Percentiles rank a stretch among this genome's conserved stretches.
These are phyloP conservation scores for Ajuga chamaepitys DNA, from an alignment of 257 asterid genomes.

Conservation along the genomic window DNA sequence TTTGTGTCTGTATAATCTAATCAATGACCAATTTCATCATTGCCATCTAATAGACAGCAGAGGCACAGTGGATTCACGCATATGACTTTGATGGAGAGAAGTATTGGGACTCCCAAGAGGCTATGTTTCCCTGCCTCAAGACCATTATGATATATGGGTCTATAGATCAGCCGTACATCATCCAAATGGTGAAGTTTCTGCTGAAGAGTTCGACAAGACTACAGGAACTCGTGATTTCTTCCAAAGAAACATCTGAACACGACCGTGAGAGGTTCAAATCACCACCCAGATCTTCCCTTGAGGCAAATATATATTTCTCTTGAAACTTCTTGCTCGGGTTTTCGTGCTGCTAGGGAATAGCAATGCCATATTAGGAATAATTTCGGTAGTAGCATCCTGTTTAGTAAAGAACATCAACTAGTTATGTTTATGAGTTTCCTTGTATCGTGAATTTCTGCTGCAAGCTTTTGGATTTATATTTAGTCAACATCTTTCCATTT, in stretches of 20 bases:
- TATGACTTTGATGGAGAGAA: too few species aligned
- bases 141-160: background rate
- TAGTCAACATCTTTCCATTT: too few species aligned
- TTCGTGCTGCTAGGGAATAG: background rate
- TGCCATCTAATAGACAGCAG: background rate
- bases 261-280: background rate
- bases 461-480: too few species aligned
- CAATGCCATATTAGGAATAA: too few species aligned
- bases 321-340: background rate
- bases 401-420: too few species aligned
- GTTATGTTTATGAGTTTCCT: too few species aligned
- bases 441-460: too few species aligned
- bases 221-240: background rate
- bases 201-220: background rate
- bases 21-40: too few species aligned
- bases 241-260: background rate
- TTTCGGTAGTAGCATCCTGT: too few species aligned
- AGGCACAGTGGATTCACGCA: too few species aligned
- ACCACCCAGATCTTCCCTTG: slow-evolving; percentile 7
- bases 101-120: background rate
- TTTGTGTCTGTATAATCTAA: background rate
- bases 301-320: background rate
- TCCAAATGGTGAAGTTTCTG: slow-evolving; percentile 3
- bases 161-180: background rate
- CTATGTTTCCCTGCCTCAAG: background rate